phyloP scores from a whole-genome alignment of 495 filamentous ascomycete species.

The Aspergillus sparsus region DNA sequence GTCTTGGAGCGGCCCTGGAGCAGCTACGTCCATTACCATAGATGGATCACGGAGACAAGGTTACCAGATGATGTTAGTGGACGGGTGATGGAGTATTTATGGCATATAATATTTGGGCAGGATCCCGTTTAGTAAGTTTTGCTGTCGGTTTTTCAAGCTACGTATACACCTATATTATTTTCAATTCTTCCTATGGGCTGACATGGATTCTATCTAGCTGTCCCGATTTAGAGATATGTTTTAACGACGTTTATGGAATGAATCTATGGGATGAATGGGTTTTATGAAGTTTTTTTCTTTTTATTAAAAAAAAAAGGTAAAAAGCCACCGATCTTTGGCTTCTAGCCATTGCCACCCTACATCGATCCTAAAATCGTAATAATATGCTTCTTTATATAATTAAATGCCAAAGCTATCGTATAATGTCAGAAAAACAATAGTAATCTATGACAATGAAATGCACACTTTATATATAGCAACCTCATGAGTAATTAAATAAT shows the following conservation, averaged over 20 bases:
- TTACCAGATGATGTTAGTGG: slow-evolving; percentile 60
- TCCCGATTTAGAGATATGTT: slow-evolving; percentile 34
- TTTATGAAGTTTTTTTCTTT: background rate
- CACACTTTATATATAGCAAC: no score
- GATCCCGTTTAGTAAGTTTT: slow-evolving; percentile 39
- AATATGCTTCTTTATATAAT: no score
- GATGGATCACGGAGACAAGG: slow-evolving; percentile 63
- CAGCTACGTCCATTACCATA: slow-evolving; percentile 56
- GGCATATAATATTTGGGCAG: slow-evolving; percentile 66
- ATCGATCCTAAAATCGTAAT: no score
- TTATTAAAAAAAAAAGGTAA: no score
- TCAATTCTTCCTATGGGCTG: slow-evolving; percentile 5
- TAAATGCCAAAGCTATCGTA: no score
- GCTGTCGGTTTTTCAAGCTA: background rate
- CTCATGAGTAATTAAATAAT: no score
- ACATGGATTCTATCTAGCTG: slow-evolving; percentile 27
- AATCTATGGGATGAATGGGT: slow-evolving; percentile 1
- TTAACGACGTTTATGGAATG: slow-evolving; percentile 34
- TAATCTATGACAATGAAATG: no score
- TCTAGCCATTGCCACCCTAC: no score
- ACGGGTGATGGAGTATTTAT: slow-evolving; percentile 68
- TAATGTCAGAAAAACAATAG: no score
- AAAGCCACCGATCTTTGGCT: no score
- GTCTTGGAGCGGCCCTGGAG: slow-evolving; percentile 49
- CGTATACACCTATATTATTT: background rate